Conservation (phyloP, 2,329 filamentous ascomycete genomes). For the Colletotrichum gloeosporioides region DNA sequence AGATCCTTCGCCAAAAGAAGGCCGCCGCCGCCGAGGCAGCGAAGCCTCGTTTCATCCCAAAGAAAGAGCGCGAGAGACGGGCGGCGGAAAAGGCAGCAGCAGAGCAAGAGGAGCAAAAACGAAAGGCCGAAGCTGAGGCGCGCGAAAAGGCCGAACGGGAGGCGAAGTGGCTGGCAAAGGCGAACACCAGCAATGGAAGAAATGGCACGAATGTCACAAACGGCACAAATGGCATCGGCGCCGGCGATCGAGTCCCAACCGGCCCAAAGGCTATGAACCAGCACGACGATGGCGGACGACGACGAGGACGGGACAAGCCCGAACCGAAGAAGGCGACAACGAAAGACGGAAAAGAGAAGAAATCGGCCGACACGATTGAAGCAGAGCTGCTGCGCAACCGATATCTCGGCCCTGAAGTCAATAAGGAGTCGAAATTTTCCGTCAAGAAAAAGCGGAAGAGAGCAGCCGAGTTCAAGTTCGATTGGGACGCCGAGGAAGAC, state of each 20-base stretch:
- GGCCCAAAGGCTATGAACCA: constrained; percentile 14
- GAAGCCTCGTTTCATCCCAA: constrained; percentile 88
- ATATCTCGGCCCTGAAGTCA: constrained; percentile 91
- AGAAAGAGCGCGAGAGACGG: constrained; percentile 79
- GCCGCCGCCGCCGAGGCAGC: constrained; percentile 83
- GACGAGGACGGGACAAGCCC: constrained; percentile 35
- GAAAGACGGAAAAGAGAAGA: constrained; percentile 41
- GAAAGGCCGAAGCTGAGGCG: constrained; percentile 59
- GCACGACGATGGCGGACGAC: constrained; percentile 38
- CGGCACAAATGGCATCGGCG: constrained; percentile 58
- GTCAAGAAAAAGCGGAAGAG: constrained; percentile 95
- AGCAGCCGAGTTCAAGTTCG: constrained; percentile 95
- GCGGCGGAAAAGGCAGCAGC: constrained; percentile 80
- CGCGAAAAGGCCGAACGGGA: constrained; percentile 75
- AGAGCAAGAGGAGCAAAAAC: constrained; percentile 64
- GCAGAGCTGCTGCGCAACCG: constrained; percentile 76
- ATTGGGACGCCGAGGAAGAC: constrained; percentile 95
- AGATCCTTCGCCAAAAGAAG: constrained; percentile 84
- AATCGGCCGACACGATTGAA: constrained; percentile 68
- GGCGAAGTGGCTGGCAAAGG: constrained; percentile 37
- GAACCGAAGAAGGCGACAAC: constrained; percentile 57
- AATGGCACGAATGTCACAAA: constrained; percentile 29
- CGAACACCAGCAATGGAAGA: not conserved
- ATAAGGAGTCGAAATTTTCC: constrained; percentile 83
- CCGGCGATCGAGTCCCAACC: constrained; percentile 34